phyloP scores from a whole-genome alignment of 164 flowering plant genomes.

The Protea cynaroides region DNA sequence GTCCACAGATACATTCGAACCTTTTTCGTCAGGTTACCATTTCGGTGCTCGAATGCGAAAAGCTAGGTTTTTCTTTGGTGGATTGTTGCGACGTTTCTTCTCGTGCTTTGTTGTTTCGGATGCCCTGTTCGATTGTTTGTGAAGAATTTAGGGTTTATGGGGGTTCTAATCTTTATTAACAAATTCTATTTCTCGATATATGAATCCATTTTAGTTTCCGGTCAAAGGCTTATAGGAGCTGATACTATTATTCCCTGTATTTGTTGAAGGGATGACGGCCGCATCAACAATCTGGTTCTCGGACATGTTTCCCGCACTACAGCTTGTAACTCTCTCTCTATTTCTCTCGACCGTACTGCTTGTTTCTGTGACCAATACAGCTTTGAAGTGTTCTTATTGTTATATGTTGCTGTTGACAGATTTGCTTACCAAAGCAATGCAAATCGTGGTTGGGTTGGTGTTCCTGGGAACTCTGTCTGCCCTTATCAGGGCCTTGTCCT shows the following conservation, averaged over 20 bases:
- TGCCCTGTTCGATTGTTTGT: background rate
- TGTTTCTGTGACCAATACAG: background rate
- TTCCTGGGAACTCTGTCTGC: conserved; percentile 57
- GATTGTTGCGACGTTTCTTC: background rate
- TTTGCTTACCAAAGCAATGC: conserved; percentile 31
- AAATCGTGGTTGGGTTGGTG: conserved; percentile 34
- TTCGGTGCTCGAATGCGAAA: background rate
- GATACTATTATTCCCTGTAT: conserved; percentile 2
- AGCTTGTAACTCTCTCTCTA: conserved; percentile 50
- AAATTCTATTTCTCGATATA: no score
- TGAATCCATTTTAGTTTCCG: no score
- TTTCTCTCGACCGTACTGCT: background rate
- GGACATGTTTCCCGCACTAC: conserved; percentile 31
- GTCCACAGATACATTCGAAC: background rate
- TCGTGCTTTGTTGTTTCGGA: background rate
- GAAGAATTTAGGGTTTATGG: conserved; percentile 15
- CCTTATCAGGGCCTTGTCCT: conserved; percentile 44
- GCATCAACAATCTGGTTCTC: conserved; percentile 31
- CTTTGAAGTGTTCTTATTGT: background rate
- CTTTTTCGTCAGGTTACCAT: background rate
- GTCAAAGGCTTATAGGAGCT: background rate
- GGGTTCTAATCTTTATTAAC: background rate
- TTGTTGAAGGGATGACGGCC: conserved; percentile 47
- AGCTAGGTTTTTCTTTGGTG: background rate
- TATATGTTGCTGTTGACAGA: conserved; percentile 36